Conservation (phyloP, 192 early-diverging fungal genomes). For the Coemansia sp. region DNA sequence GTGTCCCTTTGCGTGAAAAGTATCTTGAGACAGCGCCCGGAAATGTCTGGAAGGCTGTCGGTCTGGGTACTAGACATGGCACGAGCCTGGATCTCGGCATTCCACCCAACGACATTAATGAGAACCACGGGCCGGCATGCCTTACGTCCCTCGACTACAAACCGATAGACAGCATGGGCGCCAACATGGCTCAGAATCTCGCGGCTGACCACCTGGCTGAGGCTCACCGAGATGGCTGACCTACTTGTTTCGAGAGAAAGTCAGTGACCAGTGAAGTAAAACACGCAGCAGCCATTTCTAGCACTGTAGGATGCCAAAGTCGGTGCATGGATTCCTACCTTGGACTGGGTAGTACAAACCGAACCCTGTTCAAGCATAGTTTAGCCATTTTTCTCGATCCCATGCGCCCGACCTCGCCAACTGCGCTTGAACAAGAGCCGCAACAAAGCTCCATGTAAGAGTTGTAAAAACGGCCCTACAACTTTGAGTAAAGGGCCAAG, state of each 20-base stretch:
- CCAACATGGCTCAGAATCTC: slow-evolving; percentile 45
- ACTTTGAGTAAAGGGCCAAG: background rate
- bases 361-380: slow-evolving; percentile 22
- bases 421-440: slow-evolving; percentile 3
- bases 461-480: slow-evolving; percentile 42
- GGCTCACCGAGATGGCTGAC: slow-evolving; percentile 7
- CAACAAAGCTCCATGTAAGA: slow-evolving; percentile 31
- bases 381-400: slow-evolving; percentile 25
- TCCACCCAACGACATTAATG: slow-evolving; percentile 48
- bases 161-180: slow-evolving; percentile 51
- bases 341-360: background rate
- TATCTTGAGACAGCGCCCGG: slow-evolving; percentile 27
- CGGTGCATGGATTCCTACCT: background rate
- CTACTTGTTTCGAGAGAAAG: background rate
- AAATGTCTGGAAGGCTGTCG: background rate
- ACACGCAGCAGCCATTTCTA: background rate
- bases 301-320: background rate
- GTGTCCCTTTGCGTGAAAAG: slow-evolving; percentile 11
- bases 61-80: background rate
- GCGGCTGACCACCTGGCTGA: slow-evolving; percentile 26
- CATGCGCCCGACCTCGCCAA: slow-evolving; percentile 44
- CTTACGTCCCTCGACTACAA: slow-evolving; percentile 39
- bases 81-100: slow-evolving; percentile 30
- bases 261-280: background rate
- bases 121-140: slow-evolving; percentile 31